Percentiles rank a stretch among this genome's conserved stretches.
phyloP scores from a whole-genome alignment of 2,329 filamentous ascomycete species.

The Diaporthe nobilis region DNA sequence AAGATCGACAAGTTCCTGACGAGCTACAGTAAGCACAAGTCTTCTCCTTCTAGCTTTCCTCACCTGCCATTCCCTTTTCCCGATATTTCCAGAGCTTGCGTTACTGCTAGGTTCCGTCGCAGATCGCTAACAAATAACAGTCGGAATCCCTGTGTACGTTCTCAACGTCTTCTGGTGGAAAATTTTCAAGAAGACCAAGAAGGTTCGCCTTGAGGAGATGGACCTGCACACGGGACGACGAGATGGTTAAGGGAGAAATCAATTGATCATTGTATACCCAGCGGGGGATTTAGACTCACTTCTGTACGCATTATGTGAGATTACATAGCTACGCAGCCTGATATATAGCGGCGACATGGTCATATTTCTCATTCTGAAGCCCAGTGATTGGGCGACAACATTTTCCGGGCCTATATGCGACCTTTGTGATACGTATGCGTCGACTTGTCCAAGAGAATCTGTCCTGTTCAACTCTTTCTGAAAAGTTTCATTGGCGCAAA shows the following conservation, averaged over 20 bases:
- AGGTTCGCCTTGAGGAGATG: conserved; percentile 64
- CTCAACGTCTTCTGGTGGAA: conserved; percentile 78
- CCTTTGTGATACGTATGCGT: neutral
- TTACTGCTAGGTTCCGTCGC: no score
- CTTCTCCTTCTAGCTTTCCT: neutral
- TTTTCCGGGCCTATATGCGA: neutral
- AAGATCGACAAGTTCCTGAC: conserved; percentile 75
- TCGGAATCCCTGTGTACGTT: conserved; percentile 57
- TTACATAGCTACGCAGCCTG: neutral
- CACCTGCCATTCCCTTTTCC: neutral
- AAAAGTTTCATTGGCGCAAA: neutral
- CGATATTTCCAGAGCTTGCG: neutral
- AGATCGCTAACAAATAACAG: neutral
- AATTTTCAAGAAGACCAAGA: conserved; percentile 69
- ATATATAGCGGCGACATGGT: neutral
- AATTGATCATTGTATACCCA: neutral
- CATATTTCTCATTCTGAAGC: neutral
- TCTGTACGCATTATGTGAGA: neutral
- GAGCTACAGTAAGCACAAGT: conserved; percentile 55
- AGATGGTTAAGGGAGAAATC: neutral
- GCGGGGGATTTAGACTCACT: neutral
- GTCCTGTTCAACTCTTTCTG: neutral
- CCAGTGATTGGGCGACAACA: neutral
- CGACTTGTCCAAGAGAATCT: neutral
- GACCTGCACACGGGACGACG: conserved; percentile 69